These are phyloP conservation scores for Sarcodon sp. DNA, from an alignment of 768 basidiomycete genomes.

Conservation along the genomic window DNA sequence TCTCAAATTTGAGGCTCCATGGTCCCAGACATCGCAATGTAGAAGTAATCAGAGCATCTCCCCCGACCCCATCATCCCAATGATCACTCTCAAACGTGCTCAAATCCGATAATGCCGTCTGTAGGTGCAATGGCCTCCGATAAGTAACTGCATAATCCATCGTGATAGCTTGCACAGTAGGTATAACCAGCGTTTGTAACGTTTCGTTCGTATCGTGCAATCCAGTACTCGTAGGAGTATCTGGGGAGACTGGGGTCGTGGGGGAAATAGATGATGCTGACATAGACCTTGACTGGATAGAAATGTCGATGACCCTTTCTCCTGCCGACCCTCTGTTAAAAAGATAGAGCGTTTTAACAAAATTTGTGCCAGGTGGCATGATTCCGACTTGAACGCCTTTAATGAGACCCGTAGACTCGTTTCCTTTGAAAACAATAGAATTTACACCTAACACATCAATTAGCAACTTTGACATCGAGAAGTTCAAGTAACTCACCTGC, in stretches of 20 bases:
- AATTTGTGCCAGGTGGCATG: constrained; percentile 43
- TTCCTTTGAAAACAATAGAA: constrained; percentile 44
- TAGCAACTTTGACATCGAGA: background rate
- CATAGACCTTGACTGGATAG: constrained; percentile 46
- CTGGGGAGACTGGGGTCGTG: constrained; percentile 6
- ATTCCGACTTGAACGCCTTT: constrained; percentile 60
- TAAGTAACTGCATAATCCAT: constrained; percentile 44
- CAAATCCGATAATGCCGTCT: constrained; percentile 39
- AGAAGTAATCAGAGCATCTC: constrained; percentile 43
- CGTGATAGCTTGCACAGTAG: constrained; percentile 50
- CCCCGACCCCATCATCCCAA: constrained; percentile 38
- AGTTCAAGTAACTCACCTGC: constrained; percentile 33
- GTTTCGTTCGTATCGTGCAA: constrained; percentile 37
- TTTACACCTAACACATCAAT: constrained; percentile 30
- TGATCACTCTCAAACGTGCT: constrained; percentile 35
- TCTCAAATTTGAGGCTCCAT: constrained; percentile 40
- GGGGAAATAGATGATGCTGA: constrained; percentile 3
- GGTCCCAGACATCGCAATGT: constrained; percentile 42
- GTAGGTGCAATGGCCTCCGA: constrained; percentile 24
- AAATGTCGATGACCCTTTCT: constrained; percentile 69
- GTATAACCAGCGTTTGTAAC: constrained; percentile 52
- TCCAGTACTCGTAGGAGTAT: constrained; percentile 17
- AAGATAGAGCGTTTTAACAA: constrained; percentile 51
- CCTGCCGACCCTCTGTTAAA: constrained; percentile 49
- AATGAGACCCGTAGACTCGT: constrained; percentile 59